Conservation (phyloP, 2,329 filamentous ascomycete genomes). For the Cladosporium sphaerospermum region DNA sequence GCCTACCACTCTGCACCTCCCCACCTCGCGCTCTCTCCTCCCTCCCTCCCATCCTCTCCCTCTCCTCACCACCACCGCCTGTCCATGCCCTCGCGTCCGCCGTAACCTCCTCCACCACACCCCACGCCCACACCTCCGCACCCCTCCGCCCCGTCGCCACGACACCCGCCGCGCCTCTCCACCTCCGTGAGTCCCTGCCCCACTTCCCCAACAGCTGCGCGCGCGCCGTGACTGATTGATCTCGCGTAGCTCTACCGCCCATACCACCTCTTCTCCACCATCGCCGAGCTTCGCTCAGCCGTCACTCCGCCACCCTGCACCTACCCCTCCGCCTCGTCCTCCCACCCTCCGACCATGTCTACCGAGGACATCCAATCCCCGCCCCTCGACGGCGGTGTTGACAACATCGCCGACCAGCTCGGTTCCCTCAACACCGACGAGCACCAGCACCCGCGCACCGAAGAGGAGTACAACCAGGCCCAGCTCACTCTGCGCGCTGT, state of each 20-base stretch:
- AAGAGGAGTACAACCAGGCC: constrained; percentile 91
- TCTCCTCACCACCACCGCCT: background rate
- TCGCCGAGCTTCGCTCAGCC: background rate
- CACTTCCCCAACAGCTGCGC: constrained; percentile 9
- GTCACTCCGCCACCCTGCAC: background rate
- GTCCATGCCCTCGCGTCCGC: background rate
- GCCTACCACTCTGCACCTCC: background rate
- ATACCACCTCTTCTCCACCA: background rate
- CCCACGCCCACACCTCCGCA: background rate
- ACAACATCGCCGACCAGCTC: constrained; percentile 36
- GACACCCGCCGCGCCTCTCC: background rate
- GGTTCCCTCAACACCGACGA: constrained; percentile 43
- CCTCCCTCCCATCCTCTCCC: background rate
- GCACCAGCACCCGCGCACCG: constrained; percentile 84
- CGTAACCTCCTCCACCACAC: background rate
- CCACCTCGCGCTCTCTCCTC: background rate
- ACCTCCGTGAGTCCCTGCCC: constrained; percentile 6
- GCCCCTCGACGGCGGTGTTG: constrained; percentile 26
- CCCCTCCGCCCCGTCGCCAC: constrained; percentile 2
- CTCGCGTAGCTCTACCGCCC: constrained; percentile 1
- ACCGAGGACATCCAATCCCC: constrained; percentile 24
- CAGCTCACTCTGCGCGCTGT: constrained; percentile 94
- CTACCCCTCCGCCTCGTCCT: background rate
- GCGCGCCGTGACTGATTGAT: constrained; percentile 2
- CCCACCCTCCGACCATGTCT: constrained; percentile 22